Conservation (phyloP, 1,139 yeast species). For the Taiozyma sp. region DNA sequence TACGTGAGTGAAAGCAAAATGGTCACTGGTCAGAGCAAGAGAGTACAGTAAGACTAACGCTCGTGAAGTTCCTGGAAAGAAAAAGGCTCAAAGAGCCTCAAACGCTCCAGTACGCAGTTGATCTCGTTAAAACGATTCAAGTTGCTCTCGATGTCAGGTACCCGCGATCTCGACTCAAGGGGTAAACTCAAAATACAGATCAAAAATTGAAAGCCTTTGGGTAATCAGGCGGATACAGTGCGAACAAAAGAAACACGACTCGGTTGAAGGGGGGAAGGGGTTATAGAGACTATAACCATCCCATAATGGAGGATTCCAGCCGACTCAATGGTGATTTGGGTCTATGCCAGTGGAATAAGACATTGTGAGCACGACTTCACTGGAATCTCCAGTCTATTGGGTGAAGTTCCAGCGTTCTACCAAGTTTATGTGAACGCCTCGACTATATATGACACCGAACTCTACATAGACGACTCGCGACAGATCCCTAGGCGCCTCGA, state of each 20-base stretch:
- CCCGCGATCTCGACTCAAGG: neutral
- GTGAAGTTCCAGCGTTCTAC: neutral
- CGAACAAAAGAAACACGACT: neutral
- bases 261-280: neutral
- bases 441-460: neutral
- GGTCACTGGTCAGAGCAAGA: neutral
- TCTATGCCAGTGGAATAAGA: neutral
- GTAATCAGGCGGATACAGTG: neutral
- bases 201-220: neutral
- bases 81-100: neutral
- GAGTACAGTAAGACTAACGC: neutral
- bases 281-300: neutral
- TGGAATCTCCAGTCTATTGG: neutral
- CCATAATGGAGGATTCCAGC: neutral
- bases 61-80: neutral
- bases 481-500: neutral
- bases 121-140: neutral
- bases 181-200: neutral
- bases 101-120: neutral
- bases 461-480: neutral
- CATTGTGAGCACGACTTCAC: neutral
- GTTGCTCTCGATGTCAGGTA: neutral
- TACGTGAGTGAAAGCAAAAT: neutral
- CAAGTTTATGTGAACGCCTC: neutral
- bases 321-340: neutral